Base-by-base conservation (phyloP, 805 yeast species). In the Kregervanrija fluxuum region DNA sequence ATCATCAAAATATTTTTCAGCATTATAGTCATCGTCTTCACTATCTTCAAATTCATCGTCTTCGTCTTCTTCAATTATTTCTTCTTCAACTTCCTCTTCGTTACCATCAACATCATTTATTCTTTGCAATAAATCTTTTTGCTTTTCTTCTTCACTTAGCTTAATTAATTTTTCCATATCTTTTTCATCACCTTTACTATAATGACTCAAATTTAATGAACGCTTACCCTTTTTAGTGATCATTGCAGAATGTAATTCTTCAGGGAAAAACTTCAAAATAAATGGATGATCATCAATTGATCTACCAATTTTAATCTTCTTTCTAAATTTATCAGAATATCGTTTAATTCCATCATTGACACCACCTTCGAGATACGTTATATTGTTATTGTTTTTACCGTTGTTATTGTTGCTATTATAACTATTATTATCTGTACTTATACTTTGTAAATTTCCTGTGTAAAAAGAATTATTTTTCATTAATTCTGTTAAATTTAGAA, bases 231-330 rank as follows among this genome's bases (percentile, higher is more conserved):
- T 77, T 59, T 75, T 75, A 13, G 47, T 47, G 8, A 40, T 28
- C 80, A 87, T 81, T 8, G 81, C 85, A 14, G 72, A 65, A 52
- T 82, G 80, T 44, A 90, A 66, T 59, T 90, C 97, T 13, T 70
- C 73, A 1, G 97, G 96, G 57, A 88, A 84, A 50, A 85, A 72
- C 44, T 76, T 79, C 8, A 78, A 55, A 45, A 75, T 74, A 59
- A 81, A 86, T 2, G 95, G 95, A 64, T 85, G 89, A 43, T 84
- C 89, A 48, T 80, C 83, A 8, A 83, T 75, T 2, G 90, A 80
- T 42, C 82, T 73, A 1, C 88, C 87, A 12, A 82, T 74, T 55
- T 75, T 79, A 45, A 85, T 74, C 54, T 78, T 79, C 59, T 82
- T 82, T 51, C 82, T 68, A 63, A 85, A 90, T 59, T 71, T 73